Percentiles rank a stretch among this genome's conserved stretches.
These are phyloP conservation scores for Leucoagaricus sp. DNA, from an alignment of 1,284 basidiomycete species.

Conservation along the genomic window DNA sequence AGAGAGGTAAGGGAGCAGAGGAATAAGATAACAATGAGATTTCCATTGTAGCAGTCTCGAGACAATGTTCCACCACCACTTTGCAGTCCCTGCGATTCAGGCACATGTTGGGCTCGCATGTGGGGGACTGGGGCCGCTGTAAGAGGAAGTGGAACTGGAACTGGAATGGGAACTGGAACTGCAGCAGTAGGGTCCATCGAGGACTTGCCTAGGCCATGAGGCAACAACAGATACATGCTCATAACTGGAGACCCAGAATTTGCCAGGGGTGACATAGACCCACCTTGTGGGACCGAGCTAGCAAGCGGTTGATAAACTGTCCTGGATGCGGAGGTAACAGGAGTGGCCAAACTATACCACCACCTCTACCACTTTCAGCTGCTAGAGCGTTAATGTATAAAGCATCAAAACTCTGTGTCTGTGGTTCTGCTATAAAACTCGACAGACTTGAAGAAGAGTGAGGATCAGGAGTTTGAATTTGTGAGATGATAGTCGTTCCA, in stretches of 20 bases:
- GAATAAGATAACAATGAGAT: no score
- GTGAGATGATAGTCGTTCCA: background rate
- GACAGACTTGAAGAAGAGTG: background rate
- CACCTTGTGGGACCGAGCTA: background rate
- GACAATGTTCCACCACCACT: no score
- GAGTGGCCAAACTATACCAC: constrained; percentile 11
- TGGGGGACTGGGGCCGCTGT: background rate
- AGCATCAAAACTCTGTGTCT: background rate
- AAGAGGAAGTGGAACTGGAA: no score
- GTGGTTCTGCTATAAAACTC: background rate
- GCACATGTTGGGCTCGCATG: constrained; percentile 2
- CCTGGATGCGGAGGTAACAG: constrained; percentile 13
- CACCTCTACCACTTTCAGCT: no score
- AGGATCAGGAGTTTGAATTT: background rate
- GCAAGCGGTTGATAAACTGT: constrained; percentile 7
- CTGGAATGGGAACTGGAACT: no score
- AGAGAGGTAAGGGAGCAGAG: background rate
- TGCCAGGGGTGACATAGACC: background rate
- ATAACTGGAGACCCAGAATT: background rate
- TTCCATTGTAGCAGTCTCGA: no score
- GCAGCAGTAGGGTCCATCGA: no score
- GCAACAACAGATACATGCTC: background rate
- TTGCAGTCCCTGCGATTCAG: no score
- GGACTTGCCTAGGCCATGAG: background rate
- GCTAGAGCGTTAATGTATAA: background rate